Percentiles rank a stretch among this genome's conserved stretches.
These are phyloP conservation scores for Colletotrichum gloeosporioides DNA, from an alignment of 2,329 filamentous ascomycete genomes.

Conservation along the genomic window DNA sequence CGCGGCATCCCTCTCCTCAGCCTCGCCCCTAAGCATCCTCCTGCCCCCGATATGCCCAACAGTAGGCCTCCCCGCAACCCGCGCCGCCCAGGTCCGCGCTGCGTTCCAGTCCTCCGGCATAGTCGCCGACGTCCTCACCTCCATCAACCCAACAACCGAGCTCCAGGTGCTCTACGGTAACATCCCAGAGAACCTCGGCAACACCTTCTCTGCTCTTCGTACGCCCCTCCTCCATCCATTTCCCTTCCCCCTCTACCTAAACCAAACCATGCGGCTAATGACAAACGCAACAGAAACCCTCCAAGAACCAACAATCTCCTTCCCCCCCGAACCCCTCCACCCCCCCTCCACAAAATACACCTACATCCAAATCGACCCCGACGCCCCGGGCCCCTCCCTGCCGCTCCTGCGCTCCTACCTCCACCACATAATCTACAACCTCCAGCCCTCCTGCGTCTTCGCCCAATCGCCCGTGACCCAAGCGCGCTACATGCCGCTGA, in stretches of 20 bases:
- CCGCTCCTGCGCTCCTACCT: not conserved
- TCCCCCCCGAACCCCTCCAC: not conserved
- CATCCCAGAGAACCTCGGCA: not conserved
- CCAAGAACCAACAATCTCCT: not conserved
- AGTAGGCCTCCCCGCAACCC: not conserved
- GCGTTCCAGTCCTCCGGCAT: not conserved
- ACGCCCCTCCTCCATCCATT: no score
- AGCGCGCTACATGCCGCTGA: not conserved
- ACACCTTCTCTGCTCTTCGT: not conserved
- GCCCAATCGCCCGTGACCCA: not conserved
- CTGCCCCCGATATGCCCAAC: not conserved
- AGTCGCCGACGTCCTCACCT: not conserved
- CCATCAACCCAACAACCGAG: not conserved
- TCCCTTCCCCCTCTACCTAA: no score
- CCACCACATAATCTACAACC: not conserved
- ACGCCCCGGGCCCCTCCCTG: not conserved
- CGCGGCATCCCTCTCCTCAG: not conserved
- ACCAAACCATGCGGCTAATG: no score
- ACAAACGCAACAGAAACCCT: not conserved
- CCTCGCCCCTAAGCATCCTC: not conserved
- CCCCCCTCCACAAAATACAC: not conserved
- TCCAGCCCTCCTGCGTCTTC: not conserved
- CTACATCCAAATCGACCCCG: not conserved
- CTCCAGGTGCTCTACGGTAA: not conserved
- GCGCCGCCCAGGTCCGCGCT: not conserved